phyloP scores from a whole-genome alignment of 108 stramenopile genomes.

The Cyclotella atomus region DNA sequence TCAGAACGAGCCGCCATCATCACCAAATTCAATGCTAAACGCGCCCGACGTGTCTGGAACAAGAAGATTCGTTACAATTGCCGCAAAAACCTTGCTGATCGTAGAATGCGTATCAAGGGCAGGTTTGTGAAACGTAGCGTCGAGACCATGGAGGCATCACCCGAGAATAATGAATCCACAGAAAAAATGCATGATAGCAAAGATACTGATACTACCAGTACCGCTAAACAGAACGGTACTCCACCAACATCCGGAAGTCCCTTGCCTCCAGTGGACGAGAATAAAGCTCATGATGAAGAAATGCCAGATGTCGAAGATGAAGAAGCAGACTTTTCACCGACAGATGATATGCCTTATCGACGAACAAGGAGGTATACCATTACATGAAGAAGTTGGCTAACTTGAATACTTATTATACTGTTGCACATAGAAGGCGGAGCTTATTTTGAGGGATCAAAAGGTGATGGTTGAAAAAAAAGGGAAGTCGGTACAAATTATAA shows the following conservation, averaged over 20 bases:
- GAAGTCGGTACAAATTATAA: no score
- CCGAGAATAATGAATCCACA: background rate
- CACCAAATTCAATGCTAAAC: constrained; percentile 86
- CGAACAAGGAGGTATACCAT: constrained; percentile 84
- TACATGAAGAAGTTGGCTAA: constrained; percentile 43
- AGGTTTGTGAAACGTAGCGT: constrained; percentile 93
- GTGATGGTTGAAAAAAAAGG: no score
- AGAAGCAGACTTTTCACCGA: constrained; percentile 81
- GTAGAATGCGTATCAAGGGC: constrained; percentile 95
- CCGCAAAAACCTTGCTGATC: constrained; percentile 96
- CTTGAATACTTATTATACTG: background rate
- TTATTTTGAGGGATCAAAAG: background rate
- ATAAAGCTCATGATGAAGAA: constrained; percentile 55
- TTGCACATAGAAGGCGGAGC: no score
- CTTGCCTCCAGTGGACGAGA: constrained; percentile 37
- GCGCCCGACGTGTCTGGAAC: constrained; percentile 92
- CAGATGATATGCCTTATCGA: constrained; percentile 86
- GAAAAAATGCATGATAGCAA: background rate
- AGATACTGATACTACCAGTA: background rate
- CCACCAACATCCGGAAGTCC: constrained; percentile 41
- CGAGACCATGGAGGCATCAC: constrained; percentile 46
- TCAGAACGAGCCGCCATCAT: constrained; percentile 94
- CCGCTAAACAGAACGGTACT: background rate
- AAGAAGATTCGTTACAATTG: constrained; percentile 98
- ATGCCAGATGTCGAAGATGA: constrained; percentile 86